Conservation (phyloP, 345 rosid species). For the Laguncularia racemosa region DNA sequence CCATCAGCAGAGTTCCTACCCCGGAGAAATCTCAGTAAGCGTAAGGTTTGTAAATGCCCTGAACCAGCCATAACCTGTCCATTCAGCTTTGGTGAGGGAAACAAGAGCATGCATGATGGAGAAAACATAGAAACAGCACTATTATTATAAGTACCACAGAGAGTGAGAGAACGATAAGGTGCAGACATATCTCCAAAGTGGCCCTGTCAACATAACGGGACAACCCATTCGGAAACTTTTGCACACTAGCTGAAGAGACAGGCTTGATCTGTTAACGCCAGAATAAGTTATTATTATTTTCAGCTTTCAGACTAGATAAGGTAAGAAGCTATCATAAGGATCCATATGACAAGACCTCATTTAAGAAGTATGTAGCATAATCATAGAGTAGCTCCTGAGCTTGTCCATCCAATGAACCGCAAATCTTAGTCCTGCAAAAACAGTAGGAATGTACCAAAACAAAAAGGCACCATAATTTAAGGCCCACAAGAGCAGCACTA, state of each 20-base stretch:
- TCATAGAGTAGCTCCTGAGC: slow-evolving; percentile 78
- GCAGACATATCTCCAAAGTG: slow-evolving; percentile 89
- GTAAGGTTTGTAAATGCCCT: slow-evolving; percentile 79
- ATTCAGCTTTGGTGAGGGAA: slow-evolving; percentile 5
- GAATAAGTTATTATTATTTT: slow-evolving; percentile 3
- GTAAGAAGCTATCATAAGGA: background rate
- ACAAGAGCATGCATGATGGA: slow-evolving; percentile 8
- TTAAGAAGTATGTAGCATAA: slow-evolving; percentile 70
- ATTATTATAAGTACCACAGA: slow-evolving; percentile 52
- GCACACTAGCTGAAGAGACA: slow-evolving; percentile 41
- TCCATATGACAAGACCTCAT: slow-evolving; percentile 59
- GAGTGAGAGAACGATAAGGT: slow-evolving; percentile 77
- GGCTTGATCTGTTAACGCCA: slow-evolving; percentile 68
- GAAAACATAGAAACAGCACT: slow-evolving; percentile 7
- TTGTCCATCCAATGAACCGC: slow-evolving; percentile 89
- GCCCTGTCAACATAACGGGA: slow-evolving; percentile 78
- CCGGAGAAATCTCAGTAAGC: slow-evolving; percentile 79
- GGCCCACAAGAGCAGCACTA: background rate
- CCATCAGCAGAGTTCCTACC: slow-evolving; percentile 72
- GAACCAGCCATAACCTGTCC: slow-evolving; percentile 96
- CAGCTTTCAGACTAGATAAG: background rate
- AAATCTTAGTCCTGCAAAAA: slow-evolving; percentile 72
- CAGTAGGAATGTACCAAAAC: slow-evolving; percentile 8
- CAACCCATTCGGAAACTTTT: slow-evolving; percentile 67
- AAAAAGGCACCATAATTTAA: slow-evolving; percentile 4